Base-by-base conservation (phyloP, 495 filamentous ascomycete species). In the Tuber microsphaerosporum region DNA sequence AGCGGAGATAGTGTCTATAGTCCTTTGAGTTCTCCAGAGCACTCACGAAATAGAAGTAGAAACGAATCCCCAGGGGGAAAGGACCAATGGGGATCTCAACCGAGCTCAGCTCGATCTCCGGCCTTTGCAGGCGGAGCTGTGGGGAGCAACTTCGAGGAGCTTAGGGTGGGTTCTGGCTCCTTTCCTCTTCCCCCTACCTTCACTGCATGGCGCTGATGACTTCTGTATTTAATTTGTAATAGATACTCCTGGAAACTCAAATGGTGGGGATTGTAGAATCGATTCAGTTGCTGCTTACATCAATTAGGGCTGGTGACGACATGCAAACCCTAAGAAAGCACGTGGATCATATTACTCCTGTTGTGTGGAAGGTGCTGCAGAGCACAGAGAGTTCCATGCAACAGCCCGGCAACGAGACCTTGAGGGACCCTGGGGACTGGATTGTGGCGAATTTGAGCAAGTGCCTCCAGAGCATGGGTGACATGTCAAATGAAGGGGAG, bases 181-280 rank as follows among this genome's bases (percentile, higher is more conserved):
- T 82, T 82, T 48, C 80, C 80, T 76, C 77, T 82, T 51, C 80
- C 80, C 70, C 80, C 80, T 65, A 34, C 56, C 26, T 65, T 78
- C 77, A 79, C 72, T 71, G 76, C n/a, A 70, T 75, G 73, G 76
- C 45, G 26, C 75, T 71, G 72, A 72, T 43, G 37, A 69, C 14
- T 73, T 48, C 39, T 75, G 75, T 76, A 20, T 77, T 71, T 79
- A 76, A 22, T 68, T 48, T 70, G 70, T 42, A 79, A 68, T 75
- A 92, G 89, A 89, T 91, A 76, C 94, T 94, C 82, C 89, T 97
- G 65, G 92, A 96, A 79, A 92, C 93, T 77, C 92, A 94, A 84
- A 93, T 92, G 19, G 91, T 92, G 71, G 85, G 89, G 19, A 88
- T 97, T 61, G 91, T 96, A 41, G 89, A 93, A 79, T 91, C 89